Evolutionary conservation across 192 early-diverging fungal genomes (phyloP).

Genomic region (Kappamyces sp.): DNA sequence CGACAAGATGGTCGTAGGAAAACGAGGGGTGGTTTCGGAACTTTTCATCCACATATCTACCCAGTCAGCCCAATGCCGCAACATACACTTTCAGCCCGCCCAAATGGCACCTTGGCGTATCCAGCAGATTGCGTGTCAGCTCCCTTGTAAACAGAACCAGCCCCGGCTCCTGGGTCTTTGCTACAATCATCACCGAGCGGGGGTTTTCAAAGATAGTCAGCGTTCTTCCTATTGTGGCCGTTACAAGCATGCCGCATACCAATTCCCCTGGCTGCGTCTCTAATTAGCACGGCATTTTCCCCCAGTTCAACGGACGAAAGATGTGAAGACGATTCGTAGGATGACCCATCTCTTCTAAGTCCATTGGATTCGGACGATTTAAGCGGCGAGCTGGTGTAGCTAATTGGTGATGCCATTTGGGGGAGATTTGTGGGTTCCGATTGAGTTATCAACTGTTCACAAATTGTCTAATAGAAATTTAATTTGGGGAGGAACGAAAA

Average conservation of each 20-base stretch:
- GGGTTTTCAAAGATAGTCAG: constrained; percentile 23
- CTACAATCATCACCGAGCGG: constrained; percentile 25
- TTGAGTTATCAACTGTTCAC: too few relatives aligned
- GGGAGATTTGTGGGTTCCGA: too few relatives aligned
- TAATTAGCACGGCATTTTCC: constrained; percentile 24
- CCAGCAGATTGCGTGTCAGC: constrained; percentile 23
- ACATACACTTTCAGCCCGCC: neutral
- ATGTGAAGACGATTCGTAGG: too few relatives aligned
- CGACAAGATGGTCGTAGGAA: constrained; percentile 16
- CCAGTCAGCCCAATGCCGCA: constrained; percentile 7
- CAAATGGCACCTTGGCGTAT: constrained; percentile 12
- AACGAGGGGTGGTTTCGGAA: constrained; percentile 26
- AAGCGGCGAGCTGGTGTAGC: too few relatives aligned
- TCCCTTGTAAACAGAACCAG: constrained; percentile 28
- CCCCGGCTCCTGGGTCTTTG: constrained; percentile 19
- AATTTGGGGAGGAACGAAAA: too few relatives aligned
- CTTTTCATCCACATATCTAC: constrained; percentile 28
- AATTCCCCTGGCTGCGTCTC: constrained; percentile 32
- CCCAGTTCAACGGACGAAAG: constrained; percentile 17
- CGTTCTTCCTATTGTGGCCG: constrained; percentile 17
- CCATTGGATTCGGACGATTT: too few relatives aligned
- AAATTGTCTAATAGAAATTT: too few relatives aligned
- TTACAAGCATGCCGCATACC: constrained; percentile 11
- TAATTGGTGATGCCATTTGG: too few relatives aligned
- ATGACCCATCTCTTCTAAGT: too few relatives aligned